Evolutionary conservation across 2,329 filamentous ascomycete genomes (phyloP).

Genomic region (Penicillium sp.): DNA sequence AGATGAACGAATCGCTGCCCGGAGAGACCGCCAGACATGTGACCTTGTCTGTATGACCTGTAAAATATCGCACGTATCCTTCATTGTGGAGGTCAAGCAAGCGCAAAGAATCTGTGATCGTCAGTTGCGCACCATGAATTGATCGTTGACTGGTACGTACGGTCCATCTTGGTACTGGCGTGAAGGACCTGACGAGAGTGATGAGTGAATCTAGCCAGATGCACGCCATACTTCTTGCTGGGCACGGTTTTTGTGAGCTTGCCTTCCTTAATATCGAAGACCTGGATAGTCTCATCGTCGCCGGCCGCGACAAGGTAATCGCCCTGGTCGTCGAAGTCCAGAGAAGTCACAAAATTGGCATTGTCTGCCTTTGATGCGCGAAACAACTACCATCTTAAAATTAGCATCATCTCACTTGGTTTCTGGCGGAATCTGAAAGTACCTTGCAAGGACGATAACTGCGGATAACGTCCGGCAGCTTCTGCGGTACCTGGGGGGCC

Average conservation of each 20-base stretch:
- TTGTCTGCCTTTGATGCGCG: slow-evolving; percentile 38
- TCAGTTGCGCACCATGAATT: neutral
- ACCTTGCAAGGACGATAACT: slow-evolving; percentile 80
- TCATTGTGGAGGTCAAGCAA: slow-evolving; percentile 88
- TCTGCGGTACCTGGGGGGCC: slow-evolving; percentile 50
- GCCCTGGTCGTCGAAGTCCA: slow-evolving; percentile 95
- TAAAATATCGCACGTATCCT: slow-evolving; percentile 93
- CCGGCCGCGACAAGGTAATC: slow-evolving; percentile 88
- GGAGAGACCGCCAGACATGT: slow-evolving; percentile 83
- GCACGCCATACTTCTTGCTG: slow-evolving; percentile 95
- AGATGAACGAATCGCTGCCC: slow-evolving; percentile 85
- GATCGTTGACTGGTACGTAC: slow-evolving; percentile 45
- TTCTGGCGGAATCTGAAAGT: neutral
- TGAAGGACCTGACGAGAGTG: slow-evolving; percentile 89
- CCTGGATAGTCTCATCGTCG: slow-evolving; percentile 91
- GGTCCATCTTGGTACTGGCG: slow-evolving; percentile 90
- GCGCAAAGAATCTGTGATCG: slow-evolving; percentile 66
- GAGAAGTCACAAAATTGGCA: slow-evolving; percentile 70
- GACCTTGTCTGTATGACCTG: slow-evolving; percentile 80
- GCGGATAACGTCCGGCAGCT: slow-evolving; percentile 73
- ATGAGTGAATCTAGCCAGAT: slow-evolving; percentile 91
- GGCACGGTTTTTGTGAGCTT: slow-evolving; percentile 84
- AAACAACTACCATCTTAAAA: slow-evolving; percentile 25
- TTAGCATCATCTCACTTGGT: slow-evolving; percentile 6
- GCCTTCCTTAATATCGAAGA: slow-evolving; percentile 91